Conservation (phyloP, 352 stramenopile species). For the Pythium phragmiticola region DNA sequence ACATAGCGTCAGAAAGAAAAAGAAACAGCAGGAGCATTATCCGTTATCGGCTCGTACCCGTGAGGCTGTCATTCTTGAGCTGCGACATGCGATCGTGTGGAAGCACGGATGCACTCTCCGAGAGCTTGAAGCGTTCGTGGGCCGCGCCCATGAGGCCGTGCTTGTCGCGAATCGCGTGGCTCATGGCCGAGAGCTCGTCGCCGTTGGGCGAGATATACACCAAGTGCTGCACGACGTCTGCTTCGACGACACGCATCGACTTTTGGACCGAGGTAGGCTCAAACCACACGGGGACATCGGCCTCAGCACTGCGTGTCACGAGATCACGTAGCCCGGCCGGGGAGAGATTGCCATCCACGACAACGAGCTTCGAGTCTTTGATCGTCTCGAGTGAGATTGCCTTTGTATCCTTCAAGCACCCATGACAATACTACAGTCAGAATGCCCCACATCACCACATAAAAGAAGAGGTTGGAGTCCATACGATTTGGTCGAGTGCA, state of each 20-base stretch:
- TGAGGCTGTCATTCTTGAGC: slow-evolving; percentile 71
- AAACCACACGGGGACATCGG: slow-evolving; percentile 66
- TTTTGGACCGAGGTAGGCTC: slow-evolving; percentile 88
- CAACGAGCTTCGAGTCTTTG: slow-evolving; percentile 49
- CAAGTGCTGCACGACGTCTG: slow-evolving; percentile 41
- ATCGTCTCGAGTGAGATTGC: slow-evolving; percentile 48
- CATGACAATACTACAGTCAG: background rate
- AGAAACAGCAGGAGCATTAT: background rate
- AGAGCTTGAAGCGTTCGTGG: slow-evolving; percentile 55
- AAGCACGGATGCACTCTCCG: slow-evolving; percentile 43
- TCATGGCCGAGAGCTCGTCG: slow-evolving; percentile 74
- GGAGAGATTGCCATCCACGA: slow-evolving; percentile 82
- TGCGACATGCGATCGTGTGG: slow-evolving; percentile 43
- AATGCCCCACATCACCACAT: too few species aligned
- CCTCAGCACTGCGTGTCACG: slow-evolving; percentile 39
- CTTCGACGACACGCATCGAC: slow-evolving; percentile 58
- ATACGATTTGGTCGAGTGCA: slow-evolving; percentile 73
- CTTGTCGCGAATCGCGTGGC: slow-evolving; percentile 47
- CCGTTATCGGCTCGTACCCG: slow-evolving; percentile 26
- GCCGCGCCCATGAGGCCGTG: slow-evolving; percentile 19
- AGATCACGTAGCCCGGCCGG: slow-evolving; percentile 40
- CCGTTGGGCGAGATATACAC: slow-evolving; percentile 79
- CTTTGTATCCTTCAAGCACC: slow-evolving; percentile 35
- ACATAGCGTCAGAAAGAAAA: slow-evolving; percentile 3
- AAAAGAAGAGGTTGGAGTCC: slow-evolving; percentile 2